Evolutionary conservation across 2,329 filamentous ascomycete genomes (phyloP).

Genomic region (Akanthomyces uredinophilus): DNA sequence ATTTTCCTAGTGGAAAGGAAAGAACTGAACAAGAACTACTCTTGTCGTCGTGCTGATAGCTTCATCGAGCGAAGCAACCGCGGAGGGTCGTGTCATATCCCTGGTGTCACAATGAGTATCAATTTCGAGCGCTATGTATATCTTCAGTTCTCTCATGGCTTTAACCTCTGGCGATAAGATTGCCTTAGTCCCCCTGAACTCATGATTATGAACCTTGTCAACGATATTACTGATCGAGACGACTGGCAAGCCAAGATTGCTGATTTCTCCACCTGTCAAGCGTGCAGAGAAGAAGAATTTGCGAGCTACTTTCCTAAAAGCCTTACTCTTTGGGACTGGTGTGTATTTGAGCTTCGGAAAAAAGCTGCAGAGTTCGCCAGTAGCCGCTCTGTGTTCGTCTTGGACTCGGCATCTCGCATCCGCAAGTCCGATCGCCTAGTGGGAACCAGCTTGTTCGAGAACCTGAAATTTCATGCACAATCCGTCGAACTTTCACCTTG

Average conservation of each 20-base stretch:
- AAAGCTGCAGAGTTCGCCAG: neutral
- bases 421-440: constrained; percentile 1
- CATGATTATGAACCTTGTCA: neutral
- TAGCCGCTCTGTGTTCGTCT: neutral
- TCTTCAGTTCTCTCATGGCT: constrained; percentile 5
- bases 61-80: neutral
- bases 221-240: neutral
- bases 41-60: neutral
- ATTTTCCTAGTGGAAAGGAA: neutral
- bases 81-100: neutral
- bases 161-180: neutral
- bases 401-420: neutral
- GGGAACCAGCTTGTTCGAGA: neutral
- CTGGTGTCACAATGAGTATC: neutral
- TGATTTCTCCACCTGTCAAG: neutral
- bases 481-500: neutral
- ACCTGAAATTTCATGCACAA: neutral
- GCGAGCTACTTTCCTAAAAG: neutral
- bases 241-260: neutral
- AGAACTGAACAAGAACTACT: neutral
- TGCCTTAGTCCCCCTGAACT: neutral
- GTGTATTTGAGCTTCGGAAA: neutral
- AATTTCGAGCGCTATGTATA: constrained; percentile 3
- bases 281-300: neutral
- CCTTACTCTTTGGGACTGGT: constrained; percentile 1